A percentile compares a stretch with the other conserved stretches of the same genome.
Conservation (phyloP, 345 rosid genomes). For the Lumnitzera racemosa region DNA sequence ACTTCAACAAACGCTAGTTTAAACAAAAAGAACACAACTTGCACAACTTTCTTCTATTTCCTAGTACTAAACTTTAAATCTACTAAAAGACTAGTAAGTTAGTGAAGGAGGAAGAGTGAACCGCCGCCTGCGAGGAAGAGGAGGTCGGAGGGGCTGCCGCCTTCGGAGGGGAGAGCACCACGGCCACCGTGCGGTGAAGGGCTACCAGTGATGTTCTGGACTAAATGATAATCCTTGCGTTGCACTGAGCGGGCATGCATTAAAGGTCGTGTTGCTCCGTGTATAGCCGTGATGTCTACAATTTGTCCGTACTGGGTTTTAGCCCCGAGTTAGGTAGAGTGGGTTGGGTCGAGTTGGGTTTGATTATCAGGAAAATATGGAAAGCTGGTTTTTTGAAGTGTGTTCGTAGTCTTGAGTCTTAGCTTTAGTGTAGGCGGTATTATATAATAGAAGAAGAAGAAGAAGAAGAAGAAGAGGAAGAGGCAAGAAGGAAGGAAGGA, state of each 20-base stretch:
- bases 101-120: constrained; percentile 7
- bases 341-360: too few species aligned
- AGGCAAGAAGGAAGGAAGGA: too few species aligned
- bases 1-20: too few species aligned
- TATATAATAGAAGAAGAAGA: too few species aligned
- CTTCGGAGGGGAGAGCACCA: constrained; percentile 99
- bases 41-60: too few species aligned
- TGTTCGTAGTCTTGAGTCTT: too few species aligned
- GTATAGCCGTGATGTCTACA: constrained; percentile 99
- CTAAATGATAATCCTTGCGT: constrained; percentile 65
- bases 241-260: constrained; percentile 77
- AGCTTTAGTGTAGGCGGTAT: too few species aligned
- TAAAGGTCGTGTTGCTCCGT: constrained; percentile 46
- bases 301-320: constrained; percentile 35
- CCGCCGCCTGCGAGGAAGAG: constrained; percentile 99
- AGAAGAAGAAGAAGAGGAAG: too few species aligned
- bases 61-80: too few species aligned
- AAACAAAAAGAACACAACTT: too few species aligned
- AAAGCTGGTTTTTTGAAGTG: too few species aligned
- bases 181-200: constrained; percentile 99
- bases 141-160: constrained; percentile 99
- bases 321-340: constrained; percentile 9
- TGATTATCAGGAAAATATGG: too few species aligned
- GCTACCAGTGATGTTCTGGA: constrained; percentile 38
- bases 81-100: neutral